Evolutionary conservation across 2,329 filamentous ascomycete genomes (phyloP).

Genomic region (Botryotinia calthae): DNA sequence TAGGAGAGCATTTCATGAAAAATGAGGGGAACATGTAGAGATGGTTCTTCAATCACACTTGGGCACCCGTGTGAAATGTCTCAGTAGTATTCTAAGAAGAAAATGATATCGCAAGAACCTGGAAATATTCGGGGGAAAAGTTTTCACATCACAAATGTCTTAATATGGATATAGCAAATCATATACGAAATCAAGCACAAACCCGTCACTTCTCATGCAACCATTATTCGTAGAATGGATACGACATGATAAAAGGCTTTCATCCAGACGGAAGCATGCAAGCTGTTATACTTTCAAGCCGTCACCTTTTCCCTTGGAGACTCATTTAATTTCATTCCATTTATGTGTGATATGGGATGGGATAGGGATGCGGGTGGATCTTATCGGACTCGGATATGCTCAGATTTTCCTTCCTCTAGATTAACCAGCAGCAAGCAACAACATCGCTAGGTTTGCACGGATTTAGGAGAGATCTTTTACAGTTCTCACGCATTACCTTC

Average conservation of each 20-base stretch:
- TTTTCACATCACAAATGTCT: conserved; percentile 5
- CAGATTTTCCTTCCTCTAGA: neutral
- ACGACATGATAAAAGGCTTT: conserved; percentile 11
- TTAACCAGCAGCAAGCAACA: conserved; percentile 1
- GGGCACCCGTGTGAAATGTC: conserved; percentile 1
- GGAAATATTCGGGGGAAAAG: neutral
- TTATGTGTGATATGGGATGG: neutral
- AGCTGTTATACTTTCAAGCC: neutral
- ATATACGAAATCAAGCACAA: conserved; percentile 13
- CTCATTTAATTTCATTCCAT: neutral
- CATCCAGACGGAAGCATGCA: conserved; percentile 7
- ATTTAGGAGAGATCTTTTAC: conserved; percentile 9
- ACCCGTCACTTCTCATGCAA: conserved; percentile 14
- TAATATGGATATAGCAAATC: conserved; percentile 7
- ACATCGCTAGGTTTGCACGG: conserved; percentile 14
- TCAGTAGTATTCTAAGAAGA: neutral
- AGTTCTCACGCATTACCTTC: conserved; percentile 9
- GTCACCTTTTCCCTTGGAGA: neutral
- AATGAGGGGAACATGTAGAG: neutral
- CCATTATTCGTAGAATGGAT: conserved; percentile 8
- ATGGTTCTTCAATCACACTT: conserved; percentile 11
- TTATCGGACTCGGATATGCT: neutral
- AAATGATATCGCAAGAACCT: neutral
- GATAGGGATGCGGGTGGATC: neutral
- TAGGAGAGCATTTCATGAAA: neutral